Evolutionary conservation across 768 basidiomycete species (phyloP).

Genomic region (Lactarius indigo): DNA sequence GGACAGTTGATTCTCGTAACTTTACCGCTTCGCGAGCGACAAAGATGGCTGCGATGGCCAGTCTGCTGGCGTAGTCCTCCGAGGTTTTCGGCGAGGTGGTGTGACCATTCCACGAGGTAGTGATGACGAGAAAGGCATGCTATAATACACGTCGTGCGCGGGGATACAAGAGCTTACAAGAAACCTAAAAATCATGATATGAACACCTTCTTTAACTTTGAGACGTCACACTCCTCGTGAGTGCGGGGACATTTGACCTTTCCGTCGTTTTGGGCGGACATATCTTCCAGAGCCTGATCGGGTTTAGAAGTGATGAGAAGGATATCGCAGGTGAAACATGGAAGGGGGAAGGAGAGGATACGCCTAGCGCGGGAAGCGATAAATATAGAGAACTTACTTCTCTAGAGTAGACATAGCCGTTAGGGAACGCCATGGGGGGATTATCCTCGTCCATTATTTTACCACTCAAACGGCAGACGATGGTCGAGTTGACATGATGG

Average conservation of each 20-base stretch:
- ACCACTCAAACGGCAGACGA: conserved; percentile 88
- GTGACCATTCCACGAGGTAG: background rate
- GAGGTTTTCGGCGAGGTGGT: background rate
- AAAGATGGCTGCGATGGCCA: background rate
- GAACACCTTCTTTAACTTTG: conserved; percentile 79
- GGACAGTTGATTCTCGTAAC: background rate
- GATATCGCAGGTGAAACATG: background rate
- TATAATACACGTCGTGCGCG: conserved; percentile 1
- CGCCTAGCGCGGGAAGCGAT: background rate
- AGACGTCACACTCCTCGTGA: conserved; percentile 57
- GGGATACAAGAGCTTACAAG: background rate
- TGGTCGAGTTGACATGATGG: conserved; percentile 93
- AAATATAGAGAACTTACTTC: conserved; percentile 54
- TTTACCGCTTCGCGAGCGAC: background rate
- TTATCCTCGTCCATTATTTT: conserved; percentile 95
- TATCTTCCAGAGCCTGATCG: conserved; percentile 76
- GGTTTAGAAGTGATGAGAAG: background rate
- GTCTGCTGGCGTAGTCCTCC: background rate
- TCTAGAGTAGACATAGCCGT: conserved; percentile 90
- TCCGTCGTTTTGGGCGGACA: conserved; percentile 77
- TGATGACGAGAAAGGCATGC: background rate
- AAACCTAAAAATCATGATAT: conserved; percentile 55
- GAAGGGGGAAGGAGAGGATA: background rate
- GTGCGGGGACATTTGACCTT: conserved; percentile 84
- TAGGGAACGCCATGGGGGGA: conserved; percentile 86